phyloP scores from a whole-genome alignment of 441 rosid species.

The Biscutella laevigata region DNA sequence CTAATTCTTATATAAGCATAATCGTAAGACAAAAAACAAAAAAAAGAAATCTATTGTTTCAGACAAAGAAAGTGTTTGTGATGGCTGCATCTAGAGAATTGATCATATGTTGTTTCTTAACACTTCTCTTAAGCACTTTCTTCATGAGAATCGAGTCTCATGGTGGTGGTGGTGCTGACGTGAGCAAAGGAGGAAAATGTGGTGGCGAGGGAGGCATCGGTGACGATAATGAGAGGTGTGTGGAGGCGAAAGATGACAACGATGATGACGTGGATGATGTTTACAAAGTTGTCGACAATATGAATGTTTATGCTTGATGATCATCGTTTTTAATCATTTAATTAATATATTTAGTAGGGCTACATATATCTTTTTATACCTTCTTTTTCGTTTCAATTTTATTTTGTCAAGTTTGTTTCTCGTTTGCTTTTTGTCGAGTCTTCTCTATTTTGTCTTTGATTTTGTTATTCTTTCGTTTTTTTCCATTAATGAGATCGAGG shows the following conservation, averaged over 20 bases:
- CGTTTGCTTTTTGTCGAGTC: no score
- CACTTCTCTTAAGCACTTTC: slow-evolving; percentile 22
- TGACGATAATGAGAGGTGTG: slow-evolving; percentile 26
- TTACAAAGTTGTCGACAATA: slow-evolving; percentile 26
- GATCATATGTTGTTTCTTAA: slow-evolving; percentile 15
- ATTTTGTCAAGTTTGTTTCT: slow-evolving; percentile 5
- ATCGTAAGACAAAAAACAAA: not conserved
- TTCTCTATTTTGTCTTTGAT: no score
- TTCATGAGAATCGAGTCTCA: slow-evolving; percentile 13
- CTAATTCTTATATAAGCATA: slow-evolving; percentile 16
- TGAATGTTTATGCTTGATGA: slow-evolving; percentile 28
- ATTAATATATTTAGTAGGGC: slow-evolving; percentile 4
- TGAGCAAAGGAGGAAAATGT: slow-evolving; percentile 23
- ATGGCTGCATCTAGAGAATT: slow-evolving; percentile 25
- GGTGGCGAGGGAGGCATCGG: slow-evolving; percentile 14
- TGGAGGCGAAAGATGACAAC: slow-evolving; percentile 21
- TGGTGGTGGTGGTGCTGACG: slow-evolving; percentile 4
- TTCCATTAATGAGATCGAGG: no score
- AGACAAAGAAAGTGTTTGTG: slow-evolving; percentile 2
- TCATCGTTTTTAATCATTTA: not conserved
- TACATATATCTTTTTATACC: not conserved
- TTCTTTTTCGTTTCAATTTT: not conserved
- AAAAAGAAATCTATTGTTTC: not conserved
- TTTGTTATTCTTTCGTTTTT: no score
- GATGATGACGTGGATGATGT: slow-evolving; percentile 32